phyloP scores from a whole-genome alignment of 1,284 basidiomycete genomes.

The Apiotrichum domesticum region DNA sequence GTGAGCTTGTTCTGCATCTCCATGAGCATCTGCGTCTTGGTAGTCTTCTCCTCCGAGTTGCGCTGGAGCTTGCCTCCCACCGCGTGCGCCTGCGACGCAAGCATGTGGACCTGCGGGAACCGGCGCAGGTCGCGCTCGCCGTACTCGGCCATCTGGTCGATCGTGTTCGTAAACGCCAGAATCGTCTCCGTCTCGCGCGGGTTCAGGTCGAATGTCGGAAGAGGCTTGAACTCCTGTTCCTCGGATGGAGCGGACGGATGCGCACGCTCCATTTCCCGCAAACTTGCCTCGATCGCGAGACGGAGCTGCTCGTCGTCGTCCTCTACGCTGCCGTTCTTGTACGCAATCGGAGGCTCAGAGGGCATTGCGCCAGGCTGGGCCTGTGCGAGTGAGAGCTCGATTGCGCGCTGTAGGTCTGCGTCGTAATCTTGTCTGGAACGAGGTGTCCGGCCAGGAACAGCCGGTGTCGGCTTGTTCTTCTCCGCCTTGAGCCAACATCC shows the following conservation, averaged over 20 bases:
- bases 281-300: conserved; percentile 91
- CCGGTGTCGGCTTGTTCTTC: conserved; percentile 31
- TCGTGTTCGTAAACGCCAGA: conserved; percentile 78
- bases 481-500: conserved; percentile 71
- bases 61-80: conserved; percentile 76
- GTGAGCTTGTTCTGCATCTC: conserved; percentile 93
- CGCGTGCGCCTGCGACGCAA: conserved; percentile 76
- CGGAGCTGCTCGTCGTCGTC: conserved; percentile 89
- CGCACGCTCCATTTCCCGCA: conserved; percentile 75
- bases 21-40: conserved; percentile 77
- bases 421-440: conserved; percentile 56
- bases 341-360: conserved; percentile 64
- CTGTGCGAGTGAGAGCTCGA: conserved; percentile 81
- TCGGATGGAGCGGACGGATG: conserved; percentile 69
- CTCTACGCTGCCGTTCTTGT: conserved; percentile 52
- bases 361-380: conserved; percentile 50
- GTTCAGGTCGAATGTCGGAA: conserved; percentile 70
- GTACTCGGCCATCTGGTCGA: conserved; percentile 73
- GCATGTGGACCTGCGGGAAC: conserved; percentile 72
- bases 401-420: conserved; percentile 86
- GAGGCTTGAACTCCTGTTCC: conserved; percentile 50
- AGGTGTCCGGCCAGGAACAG: conserved; percentile 38
- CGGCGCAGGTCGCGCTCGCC: conserved; percentile 69
- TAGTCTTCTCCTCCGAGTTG: conserved; percentile 75
- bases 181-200: conserved; percentile 76